Conservation (phyloP, 306 rosid species). For the Mimosa bimucronata region DNA sequence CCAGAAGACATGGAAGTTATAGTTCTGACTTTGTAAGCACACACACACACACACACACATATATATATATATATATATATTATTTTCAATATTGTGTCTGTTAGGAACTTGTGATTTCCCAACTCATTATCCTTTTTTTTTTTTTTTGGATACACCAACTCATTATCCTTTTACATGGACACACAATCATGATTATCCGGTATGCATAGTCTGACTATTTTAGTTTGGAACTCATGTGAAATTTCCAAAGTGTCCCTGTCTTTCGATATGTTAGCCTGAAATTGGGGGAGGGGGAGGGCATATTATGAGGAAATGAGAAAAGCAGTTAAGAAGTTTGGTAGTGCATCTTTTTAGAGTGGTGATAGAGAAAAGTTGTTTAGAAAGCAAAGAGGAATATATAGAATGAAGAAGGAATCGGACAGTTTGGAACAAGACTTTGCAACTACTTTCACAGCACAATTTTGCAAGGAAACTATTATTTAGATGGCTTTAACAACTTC, state of each 20-base stretch:
- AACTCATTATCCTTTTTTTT: slow-evolving; percentile 15
- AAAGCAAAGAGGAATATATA: slow-evolving; percentile 37
- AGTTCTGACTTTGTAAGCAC: slow-evolving; percentile 8
- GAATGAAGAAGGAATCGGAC: slow-evolving; percentile 44
- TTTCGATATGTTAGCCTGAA: background rate
- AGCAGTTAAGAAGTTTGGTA: slow-evolving; percentile 43
- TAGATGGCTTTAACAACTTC: slow-evolving; percentile 40
- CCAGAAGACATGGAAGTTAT: slow-evolving; percentile 14
- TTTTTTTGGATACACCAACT: too few relatives aligned
- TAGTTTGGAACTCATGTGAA: background rate
- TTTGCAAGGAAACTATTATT: slow-evolving; percentile 45
- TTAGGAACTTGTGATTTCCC: slow-evolving; percentile 44
- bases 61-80: background rate
- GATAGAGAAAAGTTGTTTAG: slow-evolving; percentile 34
- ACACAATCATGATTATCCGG: slow-evolving; percentile 50
- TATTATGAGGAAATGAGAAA: slow-evolving; percentile 26
- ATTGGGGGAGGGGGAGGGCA: slow-evolving; percentile 4
- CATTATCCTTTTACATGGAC: slow-evolving; percentile 27
- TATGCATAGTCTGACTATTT: slow-evolving; percentile 17
- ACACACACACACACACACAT: too few relatives aligned
- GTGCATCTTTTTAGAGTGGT: slow-evolving; percentile 52
- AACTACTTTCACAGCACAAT: slow-evolving; percentile 70
- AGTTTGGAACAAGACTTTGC: slow-evolving; percentile 88
- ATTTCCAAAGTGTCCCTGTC: slow-evolving; percentile 29
- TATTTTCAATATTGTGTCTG: background rate